Percentiles rank a stretch among this genome's conserved stretches.
Conservation (phyloP, 2,329 filamentous ascomycete species). For the Hypomyces perniciosus region DNA sequence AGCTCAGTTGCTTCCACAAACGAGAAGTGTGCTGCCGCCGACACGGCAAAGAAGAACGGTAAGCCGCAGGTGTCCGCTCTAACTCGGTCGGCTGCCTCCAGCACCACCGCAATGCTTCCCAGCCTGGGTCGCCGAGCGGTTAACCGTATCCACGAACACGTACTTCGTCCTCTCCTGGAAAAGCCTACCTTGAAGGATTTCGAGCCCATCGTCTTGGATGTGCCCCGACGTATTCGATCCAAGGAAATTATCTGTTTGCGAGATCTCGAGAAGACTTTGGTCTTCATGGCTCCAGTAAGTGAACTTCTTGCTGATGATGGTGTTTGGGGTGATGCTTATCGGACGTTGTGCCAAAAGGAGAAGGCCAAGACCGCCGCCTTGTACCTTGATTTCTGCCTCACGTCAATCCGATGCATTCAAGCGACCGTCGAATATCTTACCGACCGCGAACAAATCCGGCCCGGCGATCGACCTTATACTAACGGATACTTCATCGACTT, state of each 20-base stretch:
- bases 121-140: slow-evolving; percentile 63
- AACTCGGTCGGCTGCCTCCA: slow-evolving; percentile 51
- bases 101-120: slow-evolving; percentile 44
- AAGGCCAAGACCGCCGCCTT: slow-evolving; percentile 61
- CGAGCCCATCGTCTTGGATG: slow-evolving; percentile 69
- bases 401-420: slow-evolving; percentile 84
- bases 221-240: slow-evolving; percentile 71
- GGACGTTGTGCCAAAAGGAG: slow-evolving; percentile 70
- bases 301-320: slow-evolving; percentile 47
- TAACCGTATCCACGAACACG: slow-evolving; percentile 73
- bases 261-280: slow-evolving; percentile 88
- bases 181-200: slow-evolving; percentile 72
- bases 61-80: slow-evolving; percentile 47
- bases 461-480: slow-evolving; percentile 84
- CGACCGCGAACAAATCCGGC: slow-evolving; percentile 80
- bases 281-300: slow-evolving; percentile 94
- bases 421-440: slow-evolving; percentile 79
- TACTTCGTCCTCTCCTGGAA: slow-evolving; percentile 69
- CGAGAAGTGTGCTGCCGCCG: slow-evolving; percentile 42
- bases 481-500: slow-evolving; percentile 96
- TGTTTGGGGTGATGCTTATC: slow-evolving; percentile 60
- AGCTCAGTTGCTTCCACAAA: slow-evolving; percentile 65
- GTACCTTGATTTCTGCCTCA: slow-evolving; percentile 85
- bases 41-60: slow-evolving; percentile 36
- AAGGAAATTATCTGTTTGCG: slow-evolving; percentile 86